These are phyloP conservation scores for Groenewaldozyma tartarivorans DNA, from an alignment of 805 yeast genomes.

Conservation along the genomic window DNA sequence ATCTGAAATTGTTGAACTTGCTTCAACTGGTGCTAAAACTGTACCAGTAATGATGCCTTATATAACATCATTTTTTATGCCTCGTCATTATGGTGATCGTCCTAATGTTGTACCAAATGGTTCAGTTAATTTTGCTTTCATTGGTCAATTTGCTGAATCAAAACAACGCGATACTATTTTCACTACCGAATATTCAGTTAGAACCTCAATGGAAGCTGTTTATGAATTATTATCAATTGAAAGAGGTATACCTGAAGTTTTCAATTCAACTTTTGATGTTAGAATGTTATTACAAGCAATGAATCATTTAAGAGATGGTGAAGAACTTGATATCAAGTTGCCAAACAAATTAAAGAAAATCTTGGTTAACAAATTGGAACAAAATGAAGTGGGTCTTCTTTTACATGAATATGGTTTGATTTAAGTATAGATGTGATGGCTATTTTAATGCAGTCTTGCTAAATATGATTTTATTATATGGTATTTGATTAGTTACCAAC, in stretches of 20 bases:
- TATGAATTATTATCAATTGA: background rate
- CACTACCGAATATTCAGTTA: background rate
- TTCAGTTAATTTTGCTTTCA: background rate
- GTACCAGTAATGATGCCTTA: conserved; percentile 2
- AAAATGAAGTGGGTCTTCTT: background rate
- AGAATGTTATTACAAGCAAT: background rate
- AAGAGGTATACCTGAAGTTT: background rate
- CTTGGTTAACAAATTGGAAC: background rate
- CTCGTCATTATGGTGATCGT: background rate
- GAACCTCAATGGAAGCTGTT: background rate
- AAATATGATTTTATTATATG: too few relatives aligned
- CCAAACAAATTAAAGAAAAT: background rate
- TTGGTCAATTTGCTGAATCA: conserved; percentile 2
- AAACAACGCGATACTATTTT: background rate
- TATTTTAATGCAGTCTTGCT: too few relatives aligned
- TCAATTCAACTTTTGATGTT: background rate
- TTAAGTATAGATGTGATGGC: too few relatives aligned
- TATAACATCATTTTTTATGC: conserved; percentile 2
- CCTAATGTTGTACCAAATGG: conserved; percentile 1
- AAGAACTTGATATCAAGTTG: background rate
- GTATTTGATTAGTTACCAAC: too few relatives aligned
- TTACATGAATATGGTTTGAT: background rate
- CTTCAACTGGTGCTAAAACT: conserved; percentile 1
- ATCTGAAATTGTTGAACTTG: background rate
- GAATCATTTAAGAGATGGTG: background rate